phyloP scores from a whole-genome alignment of 2,329 filamentous ascomycete genomes.

The Apiospora phragmitis region DNA sequence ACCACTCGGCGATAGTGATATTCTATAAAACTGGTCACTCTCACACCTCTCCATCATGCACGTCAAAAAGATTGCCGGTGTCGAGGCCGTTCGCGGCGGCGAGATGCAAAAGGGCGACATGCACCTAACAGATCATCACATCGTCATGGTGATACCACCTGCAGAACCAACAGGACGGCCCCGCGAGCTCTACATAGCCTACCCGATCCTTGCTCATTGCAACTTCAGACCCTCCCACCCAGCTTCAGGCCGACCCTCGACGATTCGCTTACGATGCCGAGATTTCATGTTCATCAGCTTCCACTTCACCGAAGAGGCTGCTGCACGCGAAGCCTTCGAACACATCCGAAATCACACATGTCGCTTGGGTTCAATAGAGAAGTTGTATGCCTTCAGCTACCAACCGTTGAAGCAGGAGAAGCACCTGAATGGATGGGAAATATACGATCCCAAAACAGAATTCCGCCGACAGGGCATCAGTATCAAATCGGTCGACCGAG shows the following conservation, averaged over 20 bases:
- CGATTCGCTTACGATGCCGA: conserved; percentile 83
- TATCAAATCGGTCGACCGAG: conserved; percentile 72
- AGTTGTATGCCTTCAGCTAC: conserved; percentile 88
- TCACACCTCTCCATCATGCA: conserved; percentile 23
- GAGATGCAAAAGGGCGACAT: conserved; percentile 57
- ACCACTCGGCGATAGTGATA: not conserved
- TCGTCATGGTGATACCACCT: conserved; percentile 37
- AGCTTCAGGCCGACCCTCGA: conserved; percentile 69
- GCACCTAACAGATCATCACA: conserved; percentile 64
- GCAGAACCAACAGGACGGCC: conserved; percentile 25
- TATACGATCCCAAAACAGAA: conserved; percentile 85
- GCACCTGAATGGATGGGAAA: conserved; percentile 74
- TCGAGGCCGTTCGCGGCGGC: conserved; percentile 61
- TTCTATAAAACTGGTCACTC: not conserved
- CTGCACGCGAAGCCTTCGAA: conserved; percentile 84
- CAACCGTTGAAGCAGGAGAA: conserved; percentile 72
- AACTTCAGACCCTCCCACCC: conserved; percentile 73
- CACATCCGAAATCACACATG: conserved; percentile 80
- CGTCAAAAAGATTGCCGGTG: conserved; percentile 54
- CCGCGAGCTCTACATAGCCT: conserved; percentile 88
- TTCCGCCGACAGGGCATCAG: conserved; percentile 87
- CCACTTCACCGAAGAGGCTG: conserved; percentile 74
- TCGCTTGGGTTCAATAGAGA: conserved; percentile 79
- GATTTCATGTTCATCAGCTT: conserved; percentile 95
- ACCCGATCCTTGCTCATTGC: conserved; percentile 85